These are phyloP conservation scores for Trichoderma aggressivum DNA, from an alignment of 2,329 filamentous ascomycete species.

Conservation along the genomic window DNA sequence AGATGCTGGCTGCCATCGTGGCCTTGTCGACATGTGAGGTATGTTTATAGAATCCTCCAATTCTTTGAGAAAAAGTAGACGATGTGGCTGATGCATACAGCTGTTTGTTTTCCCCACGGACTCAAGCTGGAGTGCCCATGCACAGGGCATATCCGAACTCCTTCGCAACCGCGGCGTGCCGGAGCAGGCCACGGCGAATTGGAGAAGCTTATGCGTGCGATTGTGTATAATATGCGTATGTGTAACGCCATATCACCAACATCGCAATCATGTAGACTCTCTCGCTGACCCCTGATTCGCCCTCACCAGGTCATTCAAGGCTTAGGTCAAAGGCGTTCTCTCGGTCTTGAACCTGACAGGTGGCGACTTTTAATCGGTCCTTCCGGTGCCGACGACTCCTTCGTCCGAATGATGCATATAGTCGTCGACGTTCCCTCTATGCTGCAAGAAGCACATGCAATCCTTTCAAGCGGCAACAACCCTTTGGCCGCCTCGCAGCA, in stretches of 20 bases:
- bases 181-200: background rate
- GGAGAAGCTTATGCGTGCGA: background rate
- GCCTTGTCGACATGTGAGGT: background rate
- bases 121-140: background rate
- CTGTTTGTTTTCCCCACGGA: background rate
- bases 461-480: background rate
- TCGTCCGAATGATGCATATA: background rate
- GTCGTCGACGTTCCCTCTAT: background rate
- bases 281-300: background rate
- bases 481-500: background rate
- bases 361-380: background rate
- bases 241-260: background rate
- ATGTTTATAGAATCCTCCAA: background rate
- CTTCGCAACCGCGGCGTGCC: background rate
- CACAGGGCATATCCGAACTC: background rate
- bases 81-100: background rate
- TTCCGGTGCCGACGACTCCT: background rate
- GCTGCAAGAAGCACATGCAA: background rate
- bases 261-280: background rate
- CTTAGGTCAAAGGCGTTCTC: background rate
- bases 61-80: background rate
- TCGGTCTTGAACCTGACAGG: background rate
- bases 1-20: background rate
- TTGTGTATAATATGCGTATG: background rate
- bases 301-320: background rate